Conservation (phyloP, 768 basidiomycete species). For the Gelatoporia subvermispora region DNA sequence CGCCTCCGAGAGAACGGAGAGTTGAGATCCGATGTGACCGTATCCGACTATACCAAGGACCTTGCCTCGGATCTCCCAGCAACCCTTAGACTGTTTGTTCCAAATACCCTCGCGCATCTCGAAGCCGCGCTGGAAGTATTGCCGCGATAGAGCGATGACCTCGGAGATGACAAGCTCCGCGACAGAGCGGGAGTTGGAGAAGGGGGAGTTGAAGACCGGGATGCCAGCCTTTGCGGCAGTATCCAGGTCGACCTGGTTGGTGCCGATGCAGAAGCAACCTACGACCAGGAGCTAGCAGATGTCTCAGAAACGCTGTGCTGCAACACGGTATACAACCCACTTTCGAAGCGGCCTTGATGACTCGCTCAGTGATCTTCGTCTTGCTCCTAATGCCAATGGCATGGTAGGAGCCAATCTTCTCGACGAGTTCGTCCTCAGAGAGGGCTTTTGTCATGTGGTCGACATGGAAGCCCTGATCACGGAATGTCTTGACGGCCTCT, state of each 20-base stretch:
- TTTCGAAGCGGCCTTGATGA: conserved; percentile 84
- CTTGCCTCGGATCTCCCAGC: conserved; percentile 98
- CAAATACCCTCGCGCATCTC: conserved; percentile 89
- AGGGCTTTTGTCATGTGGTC: conserved; percentile 84
- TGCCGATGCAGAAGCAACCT: conserved; percentile 99
- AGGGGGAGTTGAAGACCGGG: conserved; percentile 98
- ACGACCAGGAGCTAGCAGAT: conserved; percentile 78
- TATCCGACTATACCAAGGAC: conserved; percentile 97
- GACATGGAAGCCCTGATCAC: conserved; percentile 82
- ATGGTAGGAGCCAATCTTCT: conserved; percentile 79
- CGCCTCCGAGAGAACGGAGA: conserved; percentile 94
- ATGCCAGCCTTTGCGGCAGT: conserved; percentile 85
- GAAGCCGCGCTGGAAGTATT: conserved; percentile 81
- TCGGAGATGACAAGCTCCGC: conserved; percentile 97
- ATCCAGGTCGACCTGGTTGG: conserved; percentile 91
- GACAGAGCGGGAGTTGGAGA: conserved; percentile 97
- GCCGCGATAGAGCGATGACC: conserved; percentile 89
- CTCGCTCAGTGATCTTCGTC: conserved; percentile 89
- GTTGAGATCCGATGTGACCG: conserved; percentile 96
- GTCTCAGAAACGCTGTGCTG: not conserved
- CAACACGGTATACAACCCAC: conserved; percentile 34
- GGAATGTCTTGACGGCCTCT: conserved; percentile 80
- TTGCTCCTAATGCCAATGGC: conserved; percentile 97
- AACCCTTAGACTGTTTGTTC: conserved; percentile 98
- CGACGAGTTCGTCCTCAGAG: conserved; percentile 89